Base-by-base conservation (phyloP, 441 rosid genomes). In the Metrosideros polymorpha region DNA sequence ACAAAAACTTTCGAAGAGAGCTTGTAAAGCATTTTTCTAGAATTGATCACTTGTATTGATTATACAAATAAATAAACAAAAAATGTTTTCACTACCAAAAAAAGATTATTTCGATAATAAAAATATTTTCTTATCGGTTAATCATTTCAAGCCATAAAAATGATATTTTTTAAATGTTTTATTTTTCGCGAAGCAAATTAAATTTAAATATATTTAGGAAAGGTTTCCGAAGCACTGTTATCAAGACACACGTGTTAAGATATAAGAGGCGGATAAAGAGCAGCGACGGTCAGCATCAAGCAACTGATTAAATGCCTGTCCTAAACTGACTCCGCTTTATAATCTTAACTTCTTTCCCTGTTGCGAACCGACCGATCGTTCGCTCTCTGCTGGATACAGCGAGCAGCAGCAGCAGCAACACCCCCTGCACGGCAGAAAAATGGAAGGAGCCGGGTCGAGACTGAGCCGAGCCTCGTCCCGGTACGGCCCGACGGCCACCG, bases 381-480 rank as follows among this genome's bases (percentile, higher is more conserved):
- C 59, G 59, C 59, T 55, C 59, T n/a, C 59, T 55, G 59, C 59
- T 55, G n/a, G 24, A 6, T 19, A 18, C 7, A 52, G 55, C 55
- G 55, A 52, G 55, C 24, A 19, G 18, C 55, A 6, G 0, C 52
- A 14, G 15, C 59, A 3, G 17, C 71, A 32, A 7, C 79, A 10
- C 47, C 79, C 13, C 63, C 12, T 7, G n/a, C 79, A 71, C 79
- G 27, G 47, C 47, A 1, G 79, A 4, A 14, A 14, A 15, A 93
- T 94, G 97, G 97, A 93, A 61, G 97, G 94, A 17, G 92, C 92
- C 84, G 97, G 96, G 84, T 92, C 97, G 56, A 90, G 97, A 86
- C 82, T 94, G 83, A 92, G 95, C 87, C 93, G 97, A 29, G 92
- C 94, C 19, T 93, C 97, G 18, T 92, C 95, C 79, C 88, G 96